Evolutionary conservation across 345 rosid species (phyloP), one percentile per base, ranked within the genome.

Genomic region (Kernera saxatilis): DNA sequence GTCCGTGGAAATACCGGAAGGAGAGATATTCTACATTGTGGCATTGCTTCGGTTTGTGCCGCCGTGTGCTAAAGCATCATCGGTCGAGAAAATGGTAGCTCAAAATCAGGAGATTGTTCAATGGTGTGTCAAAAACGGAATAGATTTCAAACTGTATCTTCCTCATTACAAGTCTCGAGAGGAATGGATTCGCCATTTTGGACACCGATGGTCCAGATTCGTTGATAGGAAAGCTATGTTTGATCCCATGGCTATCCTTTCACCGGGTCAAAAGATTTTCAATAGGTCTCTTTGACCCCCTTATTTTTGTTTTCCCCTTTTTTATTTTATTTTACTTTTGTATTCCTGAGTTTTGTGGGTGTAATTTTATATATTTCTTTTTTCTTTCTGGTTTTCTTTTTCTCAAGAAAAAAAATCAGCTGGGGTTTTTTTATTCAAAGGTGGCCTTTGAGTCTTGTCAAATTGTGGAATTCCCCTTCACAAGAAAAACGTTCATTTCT

Each of bases 201-300:
- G 96, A 12, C 72, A 80, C 56, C 84, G 60, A 73, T 94, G 99
- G 99, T 44, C 82, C 1, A 78, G 81, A 74, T 94, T 94, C 37
- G 80, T 74, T 19, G 86, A 86, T 61, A 81, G 83, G 81, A 94
- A 94, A 81, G 39, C 29, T n/a, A 49, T 65, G 66, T 91, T 85
- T 69, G 97, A 94, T 82, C 95, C 93, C 3, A 82, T 79, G 93
- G 90, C 88, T 17, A 72, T 94, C 60, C 97, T 94, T 61, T 85
- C 99, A 0, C 99, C 99, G 0, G 99, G 99, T 8, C 96, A 94
- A 78, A 94, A 82, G 72, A 84, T 94, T 54, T 91, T 94, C 79
- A 63, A 64, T 18, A 83, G 95, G 74, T 69, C 55, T 23, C 49
- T 48, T 37, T 80, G 73, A 39, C 60, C 77, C 32, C 66, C 8